phyloP scores from a whole-genome alignment of 192 early-diverging fungal genomes.

The Coemansia sp. region DNA sequence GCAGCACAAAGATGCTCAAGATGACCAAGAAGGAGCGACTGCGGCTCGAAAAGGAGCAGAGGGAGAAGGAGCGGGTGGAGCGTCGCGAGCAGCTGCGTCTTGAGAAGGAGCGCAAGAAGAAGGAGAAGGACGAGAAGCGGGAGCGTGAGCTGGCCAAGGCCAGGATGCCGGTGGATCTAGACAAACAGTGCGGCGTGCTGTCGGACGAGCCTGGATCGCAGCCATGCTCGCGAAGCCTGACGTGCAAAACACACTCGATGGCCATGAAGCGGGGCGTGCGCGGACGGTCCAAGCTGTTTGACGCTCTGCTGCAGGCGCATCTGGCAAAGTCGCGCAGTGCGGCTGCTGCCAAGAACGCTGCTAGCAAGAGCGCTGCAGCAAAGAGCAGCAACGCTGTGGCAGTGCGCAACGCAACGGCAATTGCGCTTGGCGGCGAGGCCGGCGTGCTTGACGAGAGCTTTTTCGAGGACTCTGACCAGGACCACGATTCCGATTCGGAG shows the following conservation, averaged over 20 bases:
- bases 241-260: constrained; percentile 95
- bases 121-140: constrained; percentile 58
- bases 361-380: constrained; percentile 40
- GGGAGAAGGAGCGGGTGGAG: constrained; percentile 38
- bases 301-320: constrained; percentile 72
- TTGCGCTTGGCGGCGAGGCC: constrained; percentile 59
- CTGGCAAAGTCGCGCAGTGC: constrained; percentile 75
- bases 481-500: constrained; percentile 60
- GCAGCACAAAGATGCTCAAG: constrained; percentile 20
- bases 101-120: constrained; percentile 51
- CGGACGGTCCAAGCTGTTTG: constrained; percentile 84
- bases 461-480: constrained; percentile 69
- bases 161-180: constrained; percentile 77
- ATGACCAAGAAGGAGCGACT: constrained; percentile 42
- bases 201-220: constrained; percentile 51
- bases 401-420: constrained; percentile 49
- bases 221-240: constrained; percentile 84
- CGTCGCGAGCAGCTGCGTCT: constrained; percentile 38
- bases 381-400: constrained; percentile 47
- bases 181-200: constrained; percentile 88
- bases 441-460: constrained; percentile 48
- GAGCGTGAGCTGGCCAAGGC: constrained; percentile 49
- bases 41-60: constrained; percentile 44
- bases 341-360: constrained; percentile 48
- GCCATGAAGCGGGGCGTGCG: constrained; percentile 79